A percentile compares a stretch with the other conserved stretches of the same genome.
Conservation (phyloP, 495 filamentous ascomycete species). For the Lophiostoma macrostomum region DNA sequence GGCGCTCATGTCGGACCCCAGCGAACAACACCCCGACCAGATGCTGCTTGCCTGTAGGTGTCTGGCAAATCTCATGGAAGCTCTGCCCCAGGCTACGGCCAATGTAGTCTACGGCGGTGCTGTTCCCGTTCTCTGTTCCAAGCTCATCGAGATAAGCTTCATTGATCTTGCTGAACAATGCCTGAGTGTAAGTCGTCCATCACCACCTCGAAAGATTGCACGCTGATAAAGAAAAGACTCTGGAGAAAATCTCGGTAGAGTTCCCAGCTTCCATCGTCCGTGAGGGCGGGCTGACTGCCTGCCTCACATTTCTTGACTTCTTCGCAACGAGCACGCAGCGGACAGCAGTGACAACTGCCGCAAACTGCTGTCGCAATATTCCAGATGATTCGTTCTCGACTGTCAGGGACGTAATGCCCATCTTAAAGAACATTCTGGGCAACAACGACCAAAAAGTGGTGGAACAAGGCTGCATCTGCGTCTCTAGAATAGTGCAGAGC, state of each 20-base stretch:
- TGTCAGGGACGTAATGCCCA: conserved; percentile 92
- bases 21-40: conserved; percentile 92
- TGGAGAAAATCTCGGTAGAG: conserved; percentile 96
- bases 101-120: conserved; percentile 96
- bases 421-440: conserved; percentile 78
- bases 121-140: conserved; percentile 89
- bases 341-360: conserved; percentile 93
- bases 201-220: background rate
- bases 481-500: conserved; percentile 95
- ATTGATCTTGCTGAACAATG: conserved; percentile 98
- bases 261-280: conserved; percentile 95
- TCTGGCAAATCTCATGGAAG: conserved; percentile 97
- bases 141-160: conserved; percentile 89
- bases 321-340: conserved; percentile 96
- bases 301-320: conserved; percentile 92
- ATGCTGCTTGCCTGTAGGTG: conserved; percentile 97
- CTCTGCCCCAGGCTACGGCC: conserved; percentile 83
- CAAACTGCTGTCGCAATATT: conserved; percentile 96
- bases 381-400: conserved; percentile 88
- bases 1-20: conserved; percentile 81
- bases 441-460: conserved; percentile 96
- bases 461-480: conserved; percentile 92
- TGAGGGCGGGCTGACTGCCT: conserved; percentile 91
- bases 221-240: conserved; percentile 56
- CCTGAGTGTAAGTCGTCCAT: conserved; percentile 62